These are phyloP conservation scores for Wickerhamomyces rabaulensis DNA, from an alignment of 805 yeast genomes.

Conservation along the genomic window DNA sequence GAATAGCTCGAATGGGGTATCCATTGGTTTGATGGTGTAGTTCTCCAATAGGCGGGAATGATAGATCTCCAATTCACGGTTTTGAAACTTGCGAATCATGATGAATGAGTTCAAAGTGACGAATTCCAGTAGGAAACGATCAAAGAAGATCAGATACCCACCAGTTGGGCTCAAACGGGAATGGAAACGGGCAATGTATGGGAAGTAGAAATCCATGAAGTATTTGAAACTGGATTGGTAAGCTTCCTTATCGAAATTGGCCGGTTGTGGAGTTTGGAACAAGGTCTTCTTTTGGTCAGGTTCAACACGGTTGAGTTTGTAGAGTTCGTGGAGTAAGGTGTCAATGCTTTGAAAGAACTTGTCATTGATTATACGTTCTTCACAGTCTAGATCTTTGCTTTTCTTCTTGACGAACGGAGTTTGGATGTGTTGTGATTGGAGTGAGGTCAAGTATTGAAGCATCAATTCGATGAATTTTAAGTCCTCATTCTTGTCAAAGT, in stretches of 20 bases:
- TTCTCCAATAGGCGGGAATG: constrained; percentile 1
- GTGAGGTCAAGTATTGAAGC: background rate
- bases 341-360: background rate
- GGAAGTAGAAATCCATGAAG: background rate
- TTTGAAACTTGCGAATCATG: constrained; percentile 2
- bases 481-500: constrained; percentile 17
- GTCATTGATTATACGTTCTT: background rate
- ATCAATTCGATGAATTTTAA: constrained; percentile 16
- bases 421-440: background rate
- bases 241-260: background rate
- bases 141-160: constrained; percentile 7
- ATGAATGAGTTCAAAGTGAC: constrained; percentile 10
- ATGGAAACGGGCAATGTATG: background rate
- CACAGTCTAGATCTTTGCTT: background rate
- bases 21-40: background rate
- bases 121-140: constrained; percentile 11
- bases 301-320: background rate
- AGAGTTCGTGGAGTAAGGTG: background rate
- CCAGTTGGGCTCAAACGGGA: background rate
- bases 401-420: background rate
- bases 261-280: background rate
- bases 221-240: background rate
- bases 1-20: background rate
- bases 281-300: background rate
- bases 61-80: constrained; percentile 6